Base-by-base conservation (phyloP, 768 basidiomycete species). In the Mycena galopus region DNA sequence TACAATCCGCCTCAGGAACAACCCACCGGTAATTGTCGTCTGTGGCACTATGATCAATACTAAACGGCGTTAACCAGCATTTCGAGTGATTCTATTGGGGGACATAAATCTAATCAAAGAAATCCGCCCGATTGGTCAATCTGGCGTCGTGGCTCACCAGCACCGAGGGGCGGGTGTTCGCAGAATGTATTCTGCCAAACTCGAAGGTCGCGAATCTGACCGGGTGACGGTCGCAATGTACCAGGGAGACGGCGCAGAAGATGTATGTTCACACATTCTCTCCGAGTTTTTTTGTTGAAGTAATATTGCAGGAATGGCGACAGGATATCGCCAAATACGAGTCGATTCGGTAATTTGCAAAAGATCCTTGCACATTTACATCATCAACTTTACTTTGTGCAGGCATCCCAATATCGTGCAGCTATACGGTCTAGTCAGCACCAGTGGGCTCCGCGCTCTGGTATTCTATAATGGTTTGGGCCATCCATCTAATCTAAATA, bases 31-130 rank as follows among this genome's bases (percentile, higher is more conserved):
- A n/a, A n/a, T n/a, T n/a, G n/a, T n/a, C n/a, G n/a, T n/a, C n/a
- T n/a, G n/a, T n/a, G n/a, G n/a, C n/a, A n/a, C n/a, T n/a, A n/a
- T n/a, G n/a, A n/a, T n/a, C n/a, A n/a, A n/a, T n/a, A n/a, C n/a
- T n/a, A n/a, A n/a, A n/a, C n/a, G n/a, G n/a, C n/a, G n/a, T n/a
- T n/a, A n/a, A n/a, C n/a, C 35, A 53, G 51, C 51, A 27, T 53
- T 53, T 53, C 51, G 59, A 16, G 29, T 37, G 25, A 42, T 60
- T 60, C 59, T 19, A 7, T 14, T 60, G 25, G 59, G 59, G 30
- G 37, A 60, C 39, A 60, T 60, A 17, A 29, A 60, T 6, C 39
- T 60, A 27, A 27, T 60, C 35, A 60, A 44, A 42, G 59, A 60
- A 32, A 39, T 42, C 16, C 35, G 14, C 10, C 27, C 19, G 25